Base-by-base conservation (phyloP, 495 filamentous ascomycete genomes). In the Pseudevernia furfuracea region DNA sequence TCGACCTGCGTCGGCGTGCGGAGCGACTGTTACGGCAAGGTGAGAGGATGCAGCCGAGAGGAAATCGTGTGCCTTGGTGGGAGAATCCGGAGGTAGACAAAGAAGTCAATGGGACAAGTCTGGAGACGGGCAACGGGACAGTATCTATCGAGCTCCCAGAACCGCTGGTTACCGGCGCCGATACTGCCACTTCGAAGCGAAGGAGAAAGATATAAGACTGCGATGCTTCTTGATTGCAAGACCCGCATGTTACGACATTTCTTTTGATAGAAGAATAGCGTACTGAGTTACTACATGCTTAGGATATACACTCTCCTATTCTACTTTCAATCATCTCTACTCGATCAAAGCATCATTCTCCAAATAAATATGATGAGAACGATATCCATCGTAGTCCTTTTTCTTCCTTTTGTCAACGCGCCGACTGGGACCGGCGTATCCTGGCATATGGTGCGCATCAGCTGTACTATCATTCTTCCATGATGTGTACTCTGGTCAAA, bases 21-120 rank as follows among this genome's bases (percentile, higher is more conserved):
- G 23, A 38, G 10, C 60, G 60, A 17, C 23, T 62, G 3, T 46
- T 62, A 15, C 7, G 12, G 32, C 43, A 62, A 39, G 44, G 36
- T 4, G 44, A 25, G 28, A 39, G 43, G 46, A 62, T 62, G 60
- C 2, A 53, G 21, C 60, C 43, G n/a, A 61, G 60, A 48, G 44
- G 60, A n/a, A 21, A 25, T 11, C 32, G 41, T 53, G n/a, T 53
- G n/a, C 28, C 60, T 25, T 52, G 44, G 60, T 62, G 44, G 60
- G 32, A 9, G 1, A 53, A 62, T 8, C 60, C 44, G 38, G 17
- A 19, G 21, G 4, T 9, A 14, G 25, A 23, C 10, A 11, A 10
- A 60, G 58, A 34, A 44, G 21, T 21, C 58, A 46, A 60, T 12
- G 38, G 25, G 23, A 60, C 23, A 60, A 55, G 15, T 21, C 14